Evolutionary conservation across 257 asterid species (phyloP).

Genomic region (Capsicum pubescens): DNA sequence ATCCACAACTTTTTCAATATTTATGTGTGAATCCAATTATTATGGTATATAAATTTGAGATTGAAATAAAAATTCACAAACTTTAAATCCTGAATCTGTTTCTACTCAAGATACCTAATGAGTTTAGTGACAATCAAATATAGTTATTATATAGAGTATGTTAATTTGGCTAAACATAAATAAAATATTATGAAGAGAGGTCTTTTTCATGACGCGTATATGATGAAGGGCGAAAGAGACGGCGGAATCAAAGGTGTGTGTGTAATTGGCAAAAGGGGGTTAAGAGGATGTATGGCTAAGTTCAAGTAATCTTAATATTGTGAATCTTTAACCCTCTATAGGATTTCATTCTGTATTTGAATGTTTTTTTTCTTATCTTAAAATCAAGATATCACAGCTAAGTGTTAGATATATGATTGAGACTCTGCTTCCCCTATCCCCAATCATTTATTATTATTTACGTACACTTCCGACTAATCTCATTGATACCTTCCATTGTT

Average conservation of each 20-base stretch:
- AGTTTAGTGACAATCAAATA: no score
- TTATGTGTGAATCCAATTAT: no score
- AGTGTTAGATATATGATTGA: constrained; percentile 38
- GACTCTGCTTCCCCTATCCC: constrained; percentile 32
- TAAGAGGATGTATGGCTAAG: constrained; percentile 42
- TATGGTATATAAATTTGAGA: no score
- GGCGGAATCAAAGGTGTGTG: constrained; percentile 61
- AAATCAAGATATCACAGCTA: constrained; percentile 56
- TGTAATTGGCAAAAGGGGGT: constrained; percentile 27
- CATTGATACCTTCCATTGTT: no score
- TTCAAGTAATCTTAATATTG: constrained; percentile 47
- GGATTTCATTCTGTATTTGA: constrained; percentile 25
- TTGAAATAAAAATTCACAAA: no score
- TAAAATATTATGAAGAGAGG: constrained; percentile 14
- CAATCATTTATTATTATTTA: background rate
- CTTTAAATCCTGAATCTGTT: no score
- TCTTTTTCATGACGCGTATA: constrained; percentile 39
- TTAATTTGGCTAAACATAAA: background rate
- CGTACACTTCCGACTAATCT: background rate
- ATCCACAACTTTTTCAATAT: no score
- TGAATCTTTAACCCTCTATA: background rate
- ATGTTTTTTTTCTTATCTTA: constrained; percentile 34
- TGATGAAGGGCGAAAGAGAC: constrained; percentile 41
- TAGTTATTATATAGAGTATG: background rate
- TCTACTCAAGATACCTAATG: no score